Evolutionary conservation across 768 basidiomycete species (phyloP).

Genomic region (Sporobolomyces roseus): DNA sequence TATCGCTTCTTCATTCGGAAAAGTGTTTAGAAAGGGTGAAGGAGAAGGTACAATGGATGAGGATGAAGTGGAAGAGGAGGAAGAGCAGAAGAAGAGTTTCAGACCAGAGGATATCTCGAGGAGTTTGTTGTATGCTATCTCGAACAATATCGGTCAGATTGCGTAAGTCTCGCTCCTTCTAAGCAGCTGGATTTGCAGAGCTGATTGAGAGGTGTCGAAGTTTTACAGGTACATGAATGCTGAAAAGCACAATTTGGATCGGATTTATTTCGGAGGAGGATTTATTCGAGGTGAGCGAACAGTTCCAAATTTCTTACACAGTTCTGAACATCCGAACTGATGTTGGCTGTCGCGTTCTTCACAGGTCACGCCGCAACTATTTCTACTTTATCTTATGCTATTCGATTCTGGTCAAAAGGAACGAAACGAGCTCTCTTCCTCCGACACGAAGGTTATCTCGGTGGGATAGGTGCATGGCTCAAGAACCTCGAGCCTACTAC

Average conservation of each 20-base stretch:
- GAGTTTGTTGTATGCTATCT: slow-evolving; percentile 89
- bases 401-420: slow-evolving; percentile 98
- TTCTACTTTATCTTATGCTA: slow-evolving; percentile 94
- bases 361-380: slow-evolving; percentile 90
- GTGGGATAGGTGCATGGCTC: slow-evolving; percentile 95
- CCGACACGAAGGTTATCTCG: slow-evolving; percentile 94
- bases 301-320: background rate
- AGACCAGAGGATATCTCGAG: slow-evolving; percentile 88
- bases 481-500: slow-evolving; percentile 70
- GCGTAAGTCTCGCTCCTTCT: slow-evolving; percentile 66
- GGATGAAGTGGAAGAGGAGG: slow-evolving; percentile 7
- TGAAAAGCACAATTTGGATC: slow-evolving; percentile 91
- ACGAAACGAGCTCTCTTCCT: slow-evolving; percentile 94
- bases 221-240: slow-evolving; percentile 89
- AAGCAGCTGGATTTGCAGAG: background rate
- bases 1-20: slow-evolving; percentile 97
- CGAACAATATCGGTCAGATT: slow-evolving; percentile 99
- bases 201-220: background rate
- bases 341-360: background rate
- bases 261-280: slow-evolving; percentile 98
- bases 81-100: slow-evolving; percentile 66
- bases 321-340: slow-evolving; percentile 47
- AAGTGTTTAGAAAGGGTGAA: slow-evolving; percentile 79
- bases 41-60: background rate
- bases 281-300: slow-evolving; percentile 81